Percentiles rank a stretch among this genome's conserved stretches.
Evolutionary conservation across 345 rosid genomes (phyloP).

Genomic region (Schrenkiella parvula): DNA sequence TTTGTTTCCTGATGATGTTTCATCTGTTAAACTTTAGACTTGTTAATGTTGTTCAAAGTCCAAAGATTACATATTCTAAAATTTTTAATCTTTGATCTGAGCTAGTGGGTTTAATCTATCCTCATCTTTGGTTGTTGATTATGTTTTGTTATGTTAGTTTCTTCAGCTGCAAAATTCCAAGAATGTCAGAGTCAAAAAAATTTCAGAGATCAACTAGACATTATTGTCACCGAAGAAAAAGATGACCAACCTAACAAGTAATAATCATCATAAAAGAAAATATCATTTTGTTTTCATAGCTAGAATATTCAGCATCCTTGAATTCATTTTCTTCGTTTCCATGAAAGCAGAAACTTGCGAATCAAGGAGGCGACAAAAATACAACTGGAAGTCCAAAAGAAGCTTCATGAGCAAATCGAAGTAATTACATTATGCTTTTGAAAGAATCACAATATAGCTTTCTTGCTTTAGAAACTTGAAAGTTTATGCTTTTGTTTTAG

Average conservation of each 20-base stretch:
- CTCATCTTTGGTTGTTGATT: background rate
- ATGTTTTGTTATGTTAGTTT: background rate
- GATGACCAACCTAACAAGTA: background rate
- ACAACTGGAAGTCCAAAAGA: background rate
- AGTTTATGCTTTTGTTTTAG: slow-evolving; percentile 34
- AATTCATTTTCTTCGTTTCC: background rate
- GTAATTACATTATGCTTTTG: background rate
- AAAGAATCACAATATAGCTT: background rate
- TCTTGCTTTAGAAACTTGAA: background rate
- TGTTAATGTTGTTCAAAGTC: too few relatives aligned
- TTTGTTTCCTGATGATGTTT: background rate
- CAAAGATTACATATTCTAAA: too few relatives aligned
- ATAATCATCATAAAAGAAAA: background rate
- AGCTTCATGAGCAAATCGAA: background rate
- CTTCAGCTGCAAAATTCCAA: background rate
- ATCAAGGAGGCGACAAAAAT: background rate
- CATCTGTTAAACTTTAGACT: background rate
- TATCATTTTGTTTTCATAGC: background rate
- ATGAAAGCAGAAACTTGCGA: background rate
- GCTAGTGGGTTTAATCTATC: background rate
- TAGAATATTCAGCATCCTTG: background rate
- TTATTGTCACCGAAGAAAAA: background rate
- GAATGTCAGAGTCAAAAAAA: background rate
- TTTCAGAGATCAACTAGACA: background rate
- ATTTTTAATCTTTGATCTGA: too few relatives aligned